Evolutionary conservation across 352 stramenopile genomes (phyloP).

Genomic region (Salisapilia sapeloensis): DNA sequence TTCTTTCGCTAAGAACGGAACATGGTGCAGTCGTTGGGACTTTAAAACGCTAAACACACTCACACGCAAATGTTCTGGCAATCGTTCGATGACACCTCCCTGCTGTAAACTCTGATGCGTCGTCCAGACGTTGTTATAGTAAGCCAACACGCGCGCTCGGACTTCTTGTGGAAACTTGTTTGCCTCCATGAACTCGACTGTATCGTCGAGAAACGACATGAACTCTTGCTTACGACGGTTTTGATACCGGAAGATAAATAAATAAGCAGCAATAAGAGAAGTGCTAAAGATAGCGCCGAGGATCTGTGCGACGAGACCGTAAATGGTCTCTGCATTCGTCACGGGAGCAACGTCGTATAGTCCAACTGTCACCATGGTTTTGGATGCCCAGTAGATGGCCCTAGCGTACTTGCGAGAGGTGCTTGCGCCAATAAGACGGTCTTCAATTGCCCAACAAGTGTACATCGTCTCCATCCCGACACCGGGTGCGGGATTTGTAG

Average conservation of each 20-base stretch:
- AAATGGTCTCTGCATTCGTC: conserved; percentile 32
- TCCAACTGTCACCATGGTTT: conserved; percentile 30
- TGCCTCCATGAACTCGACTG: conserved; percentile 61
- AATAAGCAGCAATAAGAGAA: conserved; percentile 40
- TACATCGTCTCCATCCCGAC: too few relatives aligned
- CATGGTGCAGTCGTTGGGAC: conserved; percentile 33
- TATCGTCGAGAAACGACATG: conserved; percentile 45
- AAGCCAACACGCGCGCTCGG: conserved; percentile 28
- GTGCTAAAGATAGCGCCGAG: conserved; percentile 47
- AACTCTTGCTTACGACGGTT: conserved; percentile 40
- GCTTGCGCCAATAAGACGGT: conserved; percentile 28
- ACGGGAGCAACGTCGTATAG: conserved; percentile 42
- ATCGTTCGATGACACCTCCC: conserved; percentile 18
- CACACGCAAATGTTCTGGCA: conserved; percentile 40
- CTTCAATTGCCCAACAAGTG: conserved; percentile 56
- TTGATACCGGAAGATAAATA: conserved; percentile 53
- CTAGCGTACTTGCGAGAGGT: conserved; percentile 28
- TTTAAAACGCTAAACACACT: conserved; percentile 34
- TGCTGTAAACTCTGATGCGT: conserved; percentile 27
- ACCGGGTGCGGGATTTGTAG: conserved; percentile 2
- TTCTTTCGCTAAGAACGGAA: conserved; percentile 41
- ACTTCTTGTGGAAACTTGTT: conserved; percentile 40
- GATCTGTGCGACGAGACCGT: conserved; percentile 38
- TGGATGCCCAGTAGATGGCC: conserved; percentile 36
- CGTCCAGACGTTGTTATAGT: conserved; percentile 42